Evolutionary conservation across 805 yeast genomes (phyloP), one percentile per base, ranked within the genome.

Genomic region (Aciculoconidium aculeatum): DNA sequence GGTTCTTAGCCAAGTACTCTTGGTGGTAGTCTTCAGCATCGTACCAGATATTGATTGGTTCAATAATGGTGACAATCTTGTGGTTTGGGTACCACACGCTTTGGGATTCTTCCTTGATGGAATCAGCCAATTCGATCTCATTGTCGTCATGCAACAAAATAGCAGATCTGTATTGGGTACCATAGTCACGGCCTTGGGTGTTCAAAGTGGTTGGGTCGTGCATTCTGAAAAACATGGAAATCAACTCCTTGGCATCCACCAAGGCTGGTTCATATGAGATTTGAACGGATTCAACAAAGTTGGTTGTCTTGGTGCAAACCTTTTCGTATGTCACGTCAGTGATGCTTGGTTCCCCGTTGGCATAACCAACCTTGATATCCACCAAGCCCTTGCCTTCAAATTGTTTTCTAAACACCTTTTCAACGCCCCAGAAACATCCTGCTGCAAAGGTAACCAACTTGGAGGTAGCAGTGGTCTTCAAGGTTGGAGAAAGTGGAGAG

Each of bases 21-120:
- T 90, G 97, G 54, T 90, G 98, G 53, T 88, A 90, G 20, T 78
- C 88, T 57, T 90, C 98, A n/a, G 96, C 97, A 50, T 88, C 96
- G 64, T 78, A 80, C 68, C 84, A 92, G 35, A 65, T 66, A 28
- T 63, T 51, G 25, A 86, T 68, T 6, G 83, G 80, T 47, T 75
- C 81, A 29, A 88, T 72, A 25, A 58, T 60, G 1, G 97, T 87
- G 25, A 63, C 80, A 15, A 92, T 80, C 34, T 62, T 61, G 45
- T 79, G 68, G 27, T 68, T 65, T n/a, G 79, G 77, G 55, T 79
- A 81, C 83, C 90, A 92, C 35, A 72, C 68, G 32, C 72, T 71
- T 51, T 87, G 92, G 51, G 76, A 66, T 26, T 64, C 67, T 14
- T 69, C 67, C 40, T 70, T 68, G 2, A 67, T 62, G 15, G 52